Conservation (phyloP, 2,329 filamentous ascomycete species). For the Botrytis porri region DNA sequence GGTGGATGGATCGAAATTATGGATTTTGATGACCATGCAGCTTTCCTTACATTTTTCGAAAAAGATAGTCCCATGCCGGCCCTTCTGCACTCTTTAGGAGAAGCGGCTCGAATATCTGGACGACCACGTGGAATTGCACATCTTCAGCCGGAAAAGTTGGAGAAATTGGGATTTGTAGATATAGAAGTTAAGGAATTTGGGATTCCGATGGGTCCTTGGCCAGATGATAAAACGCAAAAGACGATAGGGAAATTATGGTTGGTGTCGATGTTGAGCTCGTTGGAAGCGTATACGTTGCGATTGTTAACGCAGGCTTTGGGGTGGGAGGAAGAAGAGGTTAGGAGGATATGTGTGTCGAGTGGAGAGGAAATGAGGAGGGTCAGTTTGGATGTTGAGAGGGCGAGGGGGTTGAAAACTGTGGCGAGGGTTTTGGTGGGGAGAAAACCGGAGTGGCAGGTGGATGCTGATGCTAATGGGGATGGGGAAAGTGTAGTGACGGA, state of each 20-base stretch:
- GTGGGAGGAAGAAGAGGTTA: conserved; percentile 32
- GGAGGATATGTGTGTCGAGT: conserved; percentile 23
- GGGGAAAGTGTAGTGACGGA: background rate
- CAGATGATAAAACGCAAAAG: conserved; percentile 35
- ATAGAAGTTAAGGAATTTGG: conserved; percentile 35
- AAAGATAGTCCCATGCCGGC: conserved; percentile 21
- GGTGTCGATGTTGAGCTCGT: conserved; percentile 26
- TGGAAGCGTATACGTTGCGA: conserved; percentile 33
- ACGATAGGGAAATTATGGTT: conserved; percentile 33
- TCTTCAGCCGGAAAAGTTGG: conserved; percentile 33
- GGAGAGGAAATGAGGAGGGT: conserved; percentile 24
- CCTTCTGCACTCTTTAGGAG: conserved; percentile 23
- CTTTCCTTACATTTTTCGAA: conserved; percentile 26
- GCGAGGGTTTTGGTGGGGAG: conserved; percentile 31
- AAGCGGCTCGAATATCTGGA: conserved; percentile 30
- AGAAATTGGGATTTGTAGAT: conserved; percentile 44
- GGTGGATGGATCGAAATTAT: conserved; percentile 38
- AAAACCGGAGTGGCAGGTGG: conserved; percentile 27
- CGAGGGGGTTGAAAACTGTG: conserved; percentile 29
- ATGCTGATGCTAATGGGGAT: conserved; percentile 2
- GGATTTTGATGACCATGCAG: conserved; percentile 34
- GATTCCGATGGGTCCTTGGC: conserved; percentile 39
- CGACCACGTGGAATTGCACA: conserved; percentile 26
- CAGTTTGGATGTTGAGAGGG: conserved; percentile 27
- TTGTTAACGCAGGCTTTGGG: conserved; percentile 31